Conservation (phyloP, 2,329 filamentous ascomycete genomes). For the Trichoderma hamatum region DNA sequence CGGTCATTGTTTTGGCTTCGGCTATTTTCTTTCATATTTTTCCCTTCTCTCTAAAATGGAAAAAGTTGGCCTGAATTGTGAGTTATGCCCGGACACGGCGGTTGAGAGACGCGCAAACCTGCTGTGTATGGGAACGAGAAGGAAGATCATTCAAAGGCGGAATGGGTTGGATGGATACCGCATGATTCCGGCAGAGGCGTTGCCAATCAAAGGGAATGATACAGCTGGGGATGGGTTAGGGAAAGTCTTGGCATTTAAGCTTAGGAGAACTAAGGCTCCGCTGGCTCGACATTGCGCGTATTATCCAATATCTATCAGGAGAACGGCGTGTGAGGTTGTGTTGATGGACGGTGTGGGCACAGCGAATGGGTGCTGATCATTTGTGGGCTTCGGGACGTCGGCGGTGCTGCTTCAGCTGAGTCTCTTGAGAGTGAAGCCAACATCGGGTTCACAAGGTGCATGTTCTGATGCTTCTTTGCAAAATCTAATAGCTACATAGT, state of each 20-base stretch:
- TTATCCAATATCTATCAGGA: background rate
- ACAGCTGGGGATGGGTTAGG: background rate
- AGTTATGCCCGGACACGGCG: background rate
- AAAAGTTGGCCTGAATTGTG: background rate
- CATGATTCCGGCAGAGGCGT: background rate
- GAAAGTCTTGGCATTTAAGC: background rate
- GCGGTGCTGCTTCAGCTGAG: background rate
- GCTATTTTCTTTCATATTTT: background rate
- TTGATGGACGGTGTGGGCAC: background rate
- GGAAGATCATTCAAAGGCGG: background rate
- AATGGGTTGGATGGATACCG: background rate
- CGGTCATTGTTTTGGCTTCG: background rate
- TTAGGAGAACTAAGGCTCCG: background rate
- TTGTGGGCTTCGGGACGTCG: background rate
- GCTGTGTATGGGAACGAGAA: background rate
- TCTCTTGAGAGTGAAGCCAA: background rate
- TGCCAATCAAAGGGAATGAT: background rate
- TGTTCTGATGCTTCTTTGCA: background rate
- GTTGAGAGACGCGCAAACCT: background rate
- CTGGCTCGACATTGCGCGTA: background rate
- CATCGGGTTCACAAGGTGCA: background rate
- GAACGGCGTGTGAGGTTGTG: background rate
- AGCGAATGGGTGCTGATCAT: background rate
- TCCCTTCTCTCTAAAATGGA: background rate
- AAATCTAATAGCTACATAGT: background rate